phyloP scores from a whole-genome alignment of 768 basidiomycete genomes.

The Lentinula sp. region DNA sequence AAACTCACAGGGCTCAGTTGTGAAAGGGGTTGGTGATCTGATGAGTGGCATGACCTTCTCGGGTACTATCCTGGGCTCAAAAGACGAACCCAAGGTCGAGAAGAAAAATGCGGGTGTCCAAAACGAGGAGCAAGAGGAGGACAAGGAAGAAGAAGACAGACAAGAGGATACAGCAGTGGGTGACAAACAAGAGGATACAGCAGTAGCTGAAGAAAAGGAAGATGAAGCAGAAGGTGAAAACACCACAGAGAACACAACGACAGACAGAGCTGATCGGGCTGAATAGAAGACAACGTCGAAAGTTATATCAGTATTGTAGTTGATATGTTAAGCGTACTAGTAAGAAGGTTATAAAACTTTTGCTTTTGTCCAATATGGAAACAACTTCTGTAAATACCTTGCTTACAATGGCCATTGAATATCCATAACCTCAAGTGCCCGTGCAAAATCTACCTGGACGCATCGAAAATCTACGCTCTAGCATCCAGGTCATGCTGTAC shows the following conservation, averaged over 20 bases:
- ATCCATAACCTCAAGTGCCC: too few species aligned
- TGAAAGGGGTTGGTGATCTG: background rate
- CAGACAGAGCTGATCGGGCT: background rate
- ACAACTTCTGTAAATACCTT: too few species aligned
- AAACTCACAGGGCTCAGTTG: background rate
- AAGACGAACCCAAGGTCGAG: background rate
- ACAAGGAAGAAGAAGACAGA: background rate
- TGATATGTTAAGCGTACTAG: background rate
- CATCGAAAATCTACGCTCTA: too few species aligned
- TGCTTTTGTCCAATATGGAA: background rate
- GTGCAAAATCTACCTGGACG: too few species aligned
- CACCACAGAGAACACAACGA: background rate
- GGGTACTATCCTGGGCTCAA: background rate
- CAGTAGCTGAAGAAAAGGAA: background rate
- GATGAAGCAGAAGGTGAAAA: background rate
- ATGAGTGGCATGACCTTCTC: slow-evolving; percentile 6
- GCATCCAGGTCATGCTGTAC: too few species aligned
- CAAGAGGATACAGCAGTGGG: background rate
- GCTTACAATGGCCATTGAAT: too few species aligned
- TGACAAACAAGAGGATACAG: background rate
- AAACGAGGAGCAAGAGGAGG: background rate
- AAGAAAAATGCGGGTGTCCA: background rate
- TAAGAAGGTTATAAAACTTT: background rate
- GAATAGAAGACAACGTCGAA: background rate
- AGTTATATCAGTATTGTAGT: background rate